phyloP scores from a whole-genome alignment of 768 basidiomycete species.

The Tylopilus sp. region DNA sequence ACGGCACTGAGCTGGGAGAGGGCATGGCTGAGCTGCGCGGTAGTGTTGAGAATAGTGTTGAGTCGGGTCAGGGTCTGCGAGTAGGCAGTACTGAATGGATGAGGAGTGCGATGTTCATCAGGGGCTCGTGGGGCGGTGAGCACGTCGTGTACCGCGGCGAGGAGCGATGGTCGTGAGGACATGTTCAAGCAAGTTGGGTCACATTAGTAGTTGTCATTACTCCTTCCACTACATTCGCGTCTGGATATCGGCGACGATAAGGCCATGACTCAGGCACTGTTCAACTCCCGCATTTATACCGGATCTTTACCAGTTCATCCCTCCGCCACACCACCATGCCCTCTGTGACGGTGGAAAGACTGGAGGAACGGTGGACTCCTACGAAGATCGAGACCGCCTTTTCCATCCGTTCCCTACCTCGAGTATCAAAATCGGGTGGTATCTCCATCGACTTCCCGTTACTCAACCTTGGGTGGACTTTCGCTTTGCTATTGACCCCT shows the following conservation, averaged over 20 bases:
- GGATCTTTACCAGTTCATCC: too few relatives aligned
- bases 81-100: conserved; percentile 27
- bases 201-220: too few relatives aligned
- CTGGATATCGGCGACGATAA: too few relatives aligned
- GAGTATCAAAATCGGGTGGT: background rate
- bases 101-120: conserved; percentile 12
- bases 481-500: conserved; percentile 11
- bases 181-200: too few relatives aligned
- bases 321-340: background rate
- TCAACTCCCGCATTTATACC: background rate
- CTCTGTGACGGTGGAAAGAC: background rate
- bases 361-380: conserved; percentile 16
- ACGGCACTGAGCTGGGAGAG: conserved; percentile 43
- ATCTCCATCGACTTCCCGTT: conserved; percentile 12
- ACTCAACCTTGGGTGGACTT: conserved; percentile 12
- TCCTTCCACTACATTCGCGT: too few relatives aligned
- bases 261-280: background rate
- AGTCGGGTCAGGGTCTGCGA: conserved; percentile 33
- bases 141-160: conserved; percentile 27
- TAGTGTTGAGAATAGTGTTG: conserved; percentile 48
- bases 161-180: conserved; percentile 21
- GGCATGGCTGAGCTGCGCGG: conserved; percentile 52
- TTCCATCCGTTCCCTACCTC: background rate
- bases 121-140: conserved; percentile 20
- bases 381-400: conserved; percentile 11